A percentile compares a stretch with the other conserved stretches of the same genome.
Conservation (phyloP, 257 asterid genomes). For the Leonotis leonurus region DNA sequence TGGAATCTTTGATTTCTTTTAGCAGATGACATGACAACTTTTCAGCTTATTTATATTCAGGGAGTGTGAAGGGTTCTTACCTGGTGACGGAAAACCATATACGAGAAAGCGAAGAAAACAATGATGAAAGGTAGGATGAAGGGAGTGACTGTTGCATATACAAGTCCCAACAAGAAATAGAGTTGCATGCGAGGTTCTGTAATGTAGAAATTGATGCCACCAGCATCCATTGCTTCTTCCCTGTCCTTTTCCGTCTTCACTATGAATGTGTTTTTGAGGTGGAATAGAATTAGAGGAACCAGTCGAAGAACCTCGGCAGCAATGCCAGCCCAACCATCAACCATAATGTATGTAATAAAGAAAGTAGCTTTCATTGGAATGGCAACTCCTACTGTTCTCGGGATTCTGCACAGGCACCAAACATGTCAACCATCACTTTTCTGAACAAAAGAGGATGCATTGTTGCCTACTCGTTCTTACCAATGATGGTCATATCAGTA, state of each 20-base stretch:
- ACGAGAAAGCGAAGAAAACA: neutral
- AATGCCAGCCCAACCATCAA: conserved; percentile 96
- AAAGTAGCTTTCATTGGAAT: conserved; percentile 94
- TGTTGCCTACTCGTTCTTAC: no score
- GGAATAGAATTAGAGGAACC: conserved; percentile 63
- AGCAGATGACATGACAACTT: neutral
- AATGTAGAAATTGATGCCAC: conserved; percentile 44
- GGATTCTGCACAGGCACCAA: conserved; percentile 68
- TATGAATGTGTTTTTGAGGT: conserved; percentile 70
- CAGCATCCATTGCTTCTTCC: conserved; percentile 89
- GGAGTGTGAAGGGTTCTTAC: conserved; percentile 14
- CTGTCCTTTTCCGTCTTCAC: conserved; percentile 89
- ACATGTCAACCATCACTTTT: no score
- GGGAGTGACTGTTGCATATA: conserved; percentile 70
- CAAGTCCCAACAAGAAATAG: conserved; percentile 80
- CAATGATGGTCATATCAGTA: neutral
- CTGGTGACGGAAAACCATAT: no score
- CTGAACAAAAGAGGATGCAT: no score
- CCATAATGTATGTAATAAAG: conserved; percentile 87
- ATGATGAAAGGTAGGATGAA: conserved; percentile 78
- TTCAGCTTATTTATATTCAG: neutral
- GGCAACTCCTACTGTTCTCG: conserved; percentile 77
- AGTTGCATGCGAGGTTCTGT: conserved; percentile 84
- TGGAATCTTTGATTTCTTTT: neutral
- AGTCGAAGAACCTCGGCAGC: conserved; percentile 84